Conservation (phyloP, 1,284 basidiomycete genomes). For the Amylostereum areolatum region DNA sequence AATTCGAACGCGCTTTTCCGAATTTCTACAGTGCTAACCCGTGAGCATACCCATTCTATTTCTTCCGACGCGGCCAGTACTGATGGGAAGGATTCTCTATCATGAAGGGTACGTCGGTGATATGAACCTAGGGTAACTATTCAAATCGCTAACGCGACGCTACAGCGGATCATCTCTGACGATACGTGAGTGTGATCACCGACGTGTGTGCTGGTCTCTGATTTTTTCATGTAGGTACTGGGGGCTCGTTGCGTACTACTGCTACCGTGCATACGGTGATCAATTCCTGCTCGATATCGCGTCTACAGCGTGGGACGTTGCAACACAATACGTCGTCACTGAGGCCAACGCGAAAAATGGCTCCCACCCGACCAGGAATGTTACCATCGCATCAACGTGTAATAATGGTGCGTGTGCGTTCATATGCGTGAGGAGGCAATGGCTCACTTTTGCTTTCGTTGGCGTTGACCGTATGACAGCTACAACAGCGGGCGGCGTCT, state of each 20-base stretch:
- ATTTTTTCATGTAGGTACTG: background rate
- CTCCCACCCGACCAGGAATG: background rate
- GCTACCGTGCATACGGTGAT: background rate
- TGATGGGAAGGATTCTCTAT: too few relatives aligned
- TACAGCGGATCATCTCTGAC: too few relatives aligned
- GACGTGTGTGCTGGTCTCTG: background rate
- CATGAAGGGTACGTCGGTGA: too few relatives aligned
- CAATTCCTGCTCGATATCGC: background rate
- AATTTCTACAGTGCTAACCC: too few relatives aligned
- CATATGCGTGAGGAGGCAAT: background rate
- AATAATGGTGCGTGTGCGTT: background rate
- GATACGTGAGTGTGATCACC: background rate
- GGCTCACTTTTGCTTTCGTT: background rate
- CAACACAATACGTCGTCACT: background rate
- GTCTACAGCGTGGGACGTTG: background rate
- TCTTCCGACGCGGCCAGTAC: too few relatives aligned
- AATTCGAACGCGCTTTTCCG: background rate
- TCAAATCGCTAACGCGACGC: too few relatives aligned
- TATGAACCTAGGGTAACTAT: too few relatives aligned
- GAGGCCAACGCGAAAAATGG: background rate
- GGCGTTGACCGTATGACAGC: background rate
- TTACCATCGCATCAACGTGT: background rate
- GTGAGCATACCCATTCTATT: too few relatives aligned
- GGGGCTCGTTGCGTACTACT: background rate
- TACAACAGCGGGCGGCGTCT: background rate